Evolutionary conservation across 768 basidiomycete genomes (phyloP).

Genomic region (Mycena indigotica): DNA sequence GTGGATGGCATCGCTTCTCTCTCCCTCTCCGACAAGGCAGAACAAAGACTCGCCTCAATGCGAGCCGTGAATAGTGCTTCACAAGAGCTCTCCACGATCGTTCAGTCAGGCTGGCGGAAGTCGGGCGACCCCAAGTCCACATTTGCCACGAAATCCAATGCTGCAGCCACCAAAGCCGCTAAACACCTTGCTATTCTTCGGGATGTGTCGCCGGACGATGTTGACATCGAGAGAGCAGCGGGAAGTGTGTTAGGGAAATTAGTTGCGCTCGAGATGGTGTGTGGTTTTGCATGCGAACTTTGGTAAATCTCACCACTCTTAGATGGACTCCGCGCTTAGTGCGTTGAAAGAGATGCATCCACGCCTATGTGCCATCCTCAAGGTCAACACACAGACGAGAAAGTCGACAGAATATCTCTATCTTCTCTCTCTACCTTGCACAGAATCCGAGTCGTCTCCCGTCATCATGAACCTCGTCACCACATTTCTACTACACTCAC

Average conservation of each 20-base stretch:
- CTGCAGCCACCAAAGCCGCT: conserved; percentile 41
- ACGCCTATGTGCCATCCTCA: conserved; percentile 40
- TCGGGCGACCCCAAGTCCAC: conserved; percentile 31
- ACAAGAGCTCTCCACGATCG: conserved; percentile 52
- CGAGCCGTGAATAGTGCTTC: conserved; percentile 62
- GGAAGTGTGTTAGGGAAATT: conserved; percentile 68
- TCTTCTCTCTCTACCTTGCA: conserved; percentile 48
- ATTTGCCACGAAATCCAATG: conserved; percentile 35
- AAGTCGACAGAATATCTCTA: conserved; percentile 23
- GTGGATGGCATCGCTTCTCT: conserved; percentile 13
- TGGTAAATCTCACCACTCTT: conserved; percentile 7
- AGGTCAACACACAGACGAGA: conserved; percentile 14
- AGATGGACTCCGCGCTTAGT: conserved; percentile 57
- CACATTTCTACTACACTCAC: conserved; percentile 59
- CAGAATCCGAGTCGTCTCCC: conserved; percentile 32
- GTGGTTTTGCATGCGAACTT: conserved; percentile 30
- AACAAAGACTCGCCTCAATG: conserved; percentile 54
- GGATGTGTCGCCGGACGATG: conserved; percentile 41
- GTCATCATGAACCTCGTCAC: conserved; percentile 56
- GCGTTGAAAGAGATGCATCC: conserved; percentile 50
- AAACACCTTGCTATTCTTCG: conserved; percentile 53
- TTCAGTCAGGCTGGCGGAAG: conserved; percentile 65
- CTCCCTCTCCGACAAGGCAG: conserved; percentile 28
- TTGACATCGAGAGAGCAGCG: conserved; percentile 77
- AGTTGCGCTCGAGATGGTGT: conserved; percentile 68